Percentiles rank a stretch among this genome's conserved stretches.
These are phyloP conservation scores for Erysiphe neolycopersici DNA, from an alignment of 2,329 filamentous ascomycete species.

Conservation along the genomic window DNA sequence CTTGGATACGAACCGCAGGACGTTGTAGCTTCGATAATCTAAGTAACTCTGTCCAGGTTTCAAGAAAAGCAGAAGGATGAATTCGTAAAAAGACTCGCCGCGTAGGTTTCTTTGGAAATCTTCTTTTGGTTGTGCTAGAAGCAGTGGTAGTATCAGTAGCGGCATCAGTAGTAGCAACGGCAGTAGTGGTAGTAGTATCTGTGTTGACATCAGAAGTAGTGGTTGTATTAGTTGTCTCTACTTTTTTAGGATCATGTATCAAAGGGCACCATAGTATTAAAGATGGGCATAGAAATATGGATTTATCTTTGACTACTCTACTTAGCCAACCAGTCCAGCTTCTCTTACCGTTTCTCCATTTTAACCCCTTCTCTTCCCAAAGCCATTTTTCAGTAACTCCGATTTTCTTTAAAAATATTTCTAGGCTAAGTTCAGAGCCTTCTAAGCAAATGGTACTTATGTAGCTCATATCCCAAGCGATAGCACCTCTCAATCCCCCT, in stretches of 20 bases:
- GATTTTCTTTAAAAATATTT: conserved; percentile 36
- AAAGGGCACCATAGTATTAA: conserved; percentile 44
- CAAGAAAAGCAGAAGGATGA: conserved; percentile 55
- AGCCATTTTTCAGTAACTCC: conserved; percentile 31
- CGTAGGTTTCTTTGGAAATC: conserved; percentile 16
- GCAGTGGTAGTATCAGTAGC: too few species aligned
- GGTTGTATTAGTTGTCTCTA: neutral
- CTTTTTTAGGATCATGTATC: conserved; percentile 4
- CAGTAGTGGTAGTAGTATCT: neutral
- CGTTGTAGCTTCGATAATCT: conserved; percentile 31
- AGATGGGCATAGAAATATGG: conserved; percentile 40
- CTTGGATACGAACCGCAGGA: conserved; percentile 33
- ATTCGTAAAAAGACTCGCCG: conserved; percentile 39
- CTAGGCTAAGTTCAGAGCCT: conserved; percentile 35
- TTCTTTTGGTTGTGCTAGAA: conserved; percentile 3
- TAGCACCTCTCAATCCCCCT: conserved; percentile 43
- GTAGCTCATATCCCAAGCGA: conserved; percentile 89
- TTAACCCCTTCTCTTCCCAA: conserved; percentile 36
- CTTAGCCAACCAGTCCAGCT: conserved; percentile 29
- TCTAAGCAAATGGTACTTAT: conserved; percentile 63
- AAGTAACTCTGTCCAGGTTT: conserved; percentile 34
- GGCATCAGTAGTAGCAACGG: too few species aligned
- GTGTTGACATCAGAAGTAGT: too few species aligned
- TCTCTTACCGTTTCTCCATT: conserved; percentile 41
- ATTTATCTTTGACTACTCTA: conserved; percentile 25